phyloP scores from a whole-genome alignment of 768 basidiomycete genomes.

The Multifurca ochricompacta region DNA sequence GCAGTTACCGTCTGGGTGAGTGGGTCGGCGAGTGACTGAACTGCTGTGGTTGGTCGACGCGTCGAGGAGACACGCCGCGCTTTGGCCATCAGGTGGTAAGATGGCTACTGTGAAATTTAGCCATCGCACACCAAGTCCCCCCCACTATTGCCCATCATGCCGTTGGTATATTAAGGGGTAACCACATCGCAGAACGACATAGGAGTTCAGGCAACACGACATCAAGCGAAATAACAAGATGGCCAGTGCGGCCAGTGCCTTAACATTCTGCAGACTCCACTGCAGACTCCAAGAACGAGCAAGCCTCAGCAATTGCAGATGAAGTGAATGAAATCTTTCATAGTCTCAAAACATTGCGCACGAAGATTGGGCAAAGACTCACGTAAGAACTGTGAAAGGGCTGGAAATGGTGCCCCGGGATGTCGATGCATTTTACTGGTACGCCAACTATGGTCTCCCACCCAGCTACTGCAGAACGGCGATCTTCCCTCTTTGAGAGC shows the following conservation, averaged over 20 bases:
- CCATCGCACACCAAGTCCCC: too few relatives aligned
- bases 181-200: background rate
- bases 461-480: constrained; percentile 27
- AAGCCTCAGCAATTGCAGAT: constrained; percentile 11
- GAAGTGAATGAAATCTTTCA: constrained; percentile 6
- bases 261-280: background rate
- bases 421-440: constrained; percentile 39
- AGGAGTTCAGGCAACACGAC: background rate
- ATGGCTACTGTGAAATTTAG: too few relatives aligned
- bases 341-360: background rate
- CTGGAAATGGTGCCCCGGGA: constrained; percentile 62
- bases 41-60: too few relatives aligned
- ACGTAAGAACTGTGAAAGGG: constrained; percentile 48
- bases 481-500: constrained; percentile 41
- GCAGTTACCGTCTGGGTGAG: too few relatives aligned
- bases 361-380: constrained; percentile 20
- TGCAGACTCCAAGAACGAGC: constrained; percentile 11
- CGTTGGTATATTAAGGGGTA: too few relatives aligned
- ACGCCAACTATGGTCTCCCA: constrained; percentile 42
- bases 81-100: too few relatives aligned
- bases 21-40: too few relatives aligned
- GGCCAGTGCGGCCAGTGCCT: background rate
- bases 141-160: too few relatives aligned
- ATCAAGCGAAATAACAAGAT: background rate
- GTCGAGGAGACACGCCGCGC: too few relatives aligned